Percentiles rank a stretch among this genome's conserved stretches.
Evolutionary conservation across 140 eudicot species (phyloP).

Genomic region (Stevia rebaudiana): DNA sequence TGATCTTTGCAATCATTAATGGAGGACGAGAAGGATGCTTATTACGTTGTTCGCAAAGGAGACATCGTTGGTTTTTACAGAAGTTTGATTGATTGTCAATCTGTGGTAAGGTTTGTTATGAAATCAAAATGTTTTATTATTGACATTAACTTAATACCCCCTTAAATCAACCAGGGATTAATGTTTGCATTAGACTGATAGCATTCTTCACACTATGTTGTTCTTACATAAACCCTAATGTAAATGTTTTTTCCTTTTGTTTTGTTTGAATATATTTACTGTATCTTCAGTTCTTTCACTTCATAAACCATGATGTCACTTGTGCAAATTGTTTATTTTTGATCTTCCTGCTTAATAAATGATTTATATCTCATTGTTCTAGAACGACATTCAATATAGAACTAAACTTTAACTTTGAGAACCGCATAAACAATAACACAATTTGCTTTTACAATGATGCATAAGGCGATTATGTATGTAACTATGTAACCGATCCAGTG

Average conservation of each 20-base stretch:
- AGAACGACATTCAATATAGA: too few relatives aligned
- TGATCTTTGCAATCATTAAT: slow-evolving; percentile 23
- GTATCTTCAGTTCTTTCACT: background rate
- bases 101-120: too few relatives aligned
- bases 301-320: slow-evolving; percentile 1
- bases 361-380: too few relatives aligned
- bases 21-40: slow-evolving; percentile 74
- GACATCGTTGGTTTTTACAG: slow-evolving; percentile 91
- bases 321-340: background rate
- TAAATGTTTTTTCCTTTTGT: slow-evolving; percentile 9
- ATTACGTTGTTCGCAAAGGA: slow-evolving; percentile 94
- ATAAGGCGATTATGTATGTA: too few relatives aligned
- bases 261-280: too few relatives aligned
- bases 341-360: background rate
- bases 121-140: slow-evolving; percentile 94
- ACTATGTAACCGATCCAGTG: too few relatives aligned
- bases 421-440: too few relatives aligned
- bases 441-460: too few relatives aligned
- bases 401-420: too few relatives aligned
- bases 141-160: slow-evolving; percentile 36
- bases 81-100: slow-evolving; percentile 80
- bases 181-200: background rate
- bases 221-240: background rate
- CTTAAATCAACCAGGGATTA: background rate
- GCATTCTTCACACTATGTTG: background rate